phyloP scores from a whole-genome alignment of 768 basidiomycete genomes.

The Zangia roseola region DNA sequence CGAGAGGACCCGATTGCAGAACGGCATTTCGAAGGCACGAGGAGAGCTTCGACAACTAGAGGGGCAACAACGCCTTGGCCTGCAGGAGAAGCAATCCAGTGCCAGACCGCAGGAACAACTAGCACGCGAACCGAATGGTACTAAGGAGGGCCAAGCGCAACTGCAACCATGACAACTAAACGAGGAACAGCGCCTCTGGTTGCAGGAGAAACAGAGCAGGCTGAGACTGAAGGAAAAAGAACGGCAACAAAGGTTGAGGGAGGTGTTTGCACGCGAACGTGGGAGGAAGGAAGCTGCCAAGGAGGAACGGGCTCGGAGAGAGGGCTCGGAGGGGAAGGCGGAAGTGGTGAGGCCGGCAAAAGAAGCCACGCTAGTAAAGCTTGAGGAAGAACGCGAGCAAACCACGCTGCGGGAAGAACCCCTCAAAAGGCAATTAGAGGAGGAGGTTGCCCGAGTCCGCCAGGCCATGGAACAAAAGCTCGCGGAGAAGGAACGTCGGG shows the following conservation, averaged over 20 bases:
- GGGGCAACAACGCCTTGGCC: constrained; percentile 25
- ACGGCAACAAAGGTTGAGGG: constrained; percentile 21
- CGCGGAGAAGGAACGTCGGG: constrained; percentile 21
- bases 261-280: constrained; percentile 24
- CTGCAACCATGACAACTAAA: too few species aligned
- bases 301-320: constrained; percentile 18
- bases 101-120: too few species aligned
- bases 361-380: constrained; percentile 20
- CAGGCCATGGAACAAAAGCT: constrained; percentile 21
- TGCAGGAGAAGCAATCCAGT: too few species aligned
- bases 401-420: constrained; percentile 22
- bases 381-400: constrained; percentile 28
- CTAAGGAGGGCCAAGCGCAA: too few species aligned
- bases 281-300: constrained; percentile 14
- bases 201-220: constrained; percentile 14
- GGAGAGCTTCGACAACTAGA: constrained; percentile 24
- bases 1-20: constrained; percentile 28
- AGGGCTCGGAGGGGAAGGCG: constrained; percentile 14
- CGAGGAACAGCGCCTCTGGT: background rate
- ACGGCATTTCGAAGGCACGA: constrained; percentile 26
- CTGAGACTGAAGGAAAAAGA: constrained; percentile 16
- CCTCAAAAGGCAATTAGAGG: constrained; percentile 25
- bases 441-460: constrained; percentile 27
- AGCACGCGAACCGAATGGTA: too few species aligned
- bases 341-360: constrained; percentile 14